These are phyloP conservation scores for Aureobasidium namibiae DNA, from an alignment of 2,329 filamentous ascomycete genomes.

Conservation along the genomic window DNA sequence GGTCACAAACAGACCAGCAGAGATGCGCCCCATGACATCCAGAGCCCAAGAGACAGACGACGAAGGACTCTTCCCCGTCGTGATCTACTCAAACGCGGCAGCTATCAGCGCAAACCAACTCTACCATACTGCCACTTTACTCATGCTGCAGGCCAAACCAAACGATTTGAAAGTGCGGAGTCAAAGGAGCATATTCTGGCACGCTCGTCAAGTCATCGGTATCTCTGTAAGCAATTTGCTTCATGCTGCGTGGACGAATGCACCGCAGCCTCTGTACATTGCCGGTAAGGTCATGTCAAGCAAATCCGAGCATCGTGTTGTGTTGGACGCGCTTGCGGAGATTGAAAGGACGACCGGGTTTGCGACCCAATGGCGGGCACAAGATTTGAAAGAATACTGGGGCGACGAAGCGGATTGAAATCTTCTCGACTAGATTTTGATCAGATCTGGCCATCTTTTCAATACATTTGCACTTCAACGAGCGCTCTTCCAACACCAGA, in stretches of 20 bases:
- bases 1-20: constrained; percentile 25
- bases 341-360: constrained; percentile 48
- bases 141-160: constrained; percentile 45
- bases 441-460: not conserved
- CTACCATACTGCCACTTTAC: constrained; percentile 48
- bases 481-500: constrained; percentile 39
- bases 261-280: constrained; percentile 41
- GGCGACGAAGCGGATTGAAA: constrained; percentile 27
- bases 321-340: constrained; percentile 39
- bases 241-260: constrained; percentile 39
- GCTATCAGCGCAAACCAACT: constrained; percentile 44
- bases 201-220: constrained; percentile 39
- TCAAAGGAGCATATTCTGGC: constrained; percentile 38
- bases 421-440: not conserved
- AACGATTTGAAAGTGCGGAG: constrained; percentile 22
- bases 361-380: constrained; percentile 45
- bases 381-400: constrained; percentile 47
- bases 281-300: constrained; percentile 41
- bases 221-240: constrained; percentile 38
- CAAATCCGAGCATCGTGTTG: constrained; percentile 34
- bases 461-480: constrained; percentile 36
- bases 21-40: constrained; percentile 28
- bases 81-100: constrained; percentile 40
- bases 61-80: constrained; percentile 28
- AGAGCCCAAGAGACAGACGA: constrained; percentile 16